These are phyloP conservation scores for Neospora caninum DNA, from an alignment of 169 alveolate species.

Conservation along the genomic window DNA sequence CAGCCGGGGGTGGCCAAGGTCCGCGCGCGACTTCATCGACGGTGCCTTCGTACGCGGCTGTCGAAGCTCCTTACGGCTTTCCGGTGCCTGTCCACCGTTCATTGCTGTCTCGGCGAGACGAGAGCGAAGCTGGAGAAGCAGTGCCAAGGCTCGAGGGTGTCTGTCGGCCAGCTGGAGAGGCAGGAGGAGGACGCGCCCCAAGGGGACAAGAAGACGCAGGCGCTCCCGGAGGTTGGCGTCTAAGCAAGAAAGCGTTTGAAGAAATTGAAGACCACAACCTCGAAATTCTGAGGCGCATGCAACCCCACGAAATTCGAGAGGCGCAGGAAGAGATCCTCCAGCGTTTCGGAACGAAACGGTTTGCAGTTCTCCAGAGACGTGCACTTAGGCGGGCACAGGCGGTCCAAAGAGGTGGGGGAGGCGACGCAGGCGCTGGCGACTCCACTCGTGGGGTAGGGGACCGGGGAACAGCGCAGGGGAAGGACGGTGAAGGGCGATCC, in stretches of 20 bases:
- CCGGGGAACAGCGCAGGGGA: background rate
- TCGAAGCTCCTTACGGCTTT: slow-evolving; percentile 19
- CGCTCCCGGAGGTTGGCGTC: background rate
- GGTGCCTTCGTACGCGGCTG: background rate
- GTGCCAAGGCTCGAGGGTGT: too few relatives aligned
- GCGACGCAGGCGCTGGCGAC: background rate
- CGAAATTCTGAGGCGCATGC: background rate
- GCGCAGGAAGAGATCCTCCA: slow-evolving; percentile 13
- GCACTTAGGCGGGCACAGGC: slow-evolving; percentile 5
- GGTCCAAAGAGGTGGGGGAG: background rate
- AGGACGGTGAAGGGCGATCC: background rate
- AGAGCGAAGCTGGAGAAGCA: too few relatives aligned
- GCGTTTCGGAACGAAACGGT: slow-evolving; percentile 31
- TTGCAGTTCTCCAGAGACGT: slow-evolving; percentile 28
- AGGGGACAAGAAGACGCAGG: background rate
- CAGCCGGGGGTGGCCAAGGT: background rate
- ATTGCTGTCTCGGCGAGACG: background rate
- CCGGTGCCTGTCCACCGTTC: slow-evolving; percentile 27
- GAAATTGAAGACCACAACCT: background rate
- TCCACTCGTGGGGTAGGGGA: background rate
- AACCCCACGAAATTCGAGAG: slow-evolving; percentile 9
- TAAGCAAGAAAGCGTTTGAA: background rate
- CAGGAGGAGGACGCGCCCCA: background rate
- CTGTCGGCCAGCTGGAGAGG: too few relatives aligned
- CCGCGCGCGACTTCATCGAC: background rate